Evolutionary conservation across 1,284 basidiomycete genomes (phyloP), one percentile per base, ranked within the genome.

Genomic region (Earliella scabrosa): DNA sequence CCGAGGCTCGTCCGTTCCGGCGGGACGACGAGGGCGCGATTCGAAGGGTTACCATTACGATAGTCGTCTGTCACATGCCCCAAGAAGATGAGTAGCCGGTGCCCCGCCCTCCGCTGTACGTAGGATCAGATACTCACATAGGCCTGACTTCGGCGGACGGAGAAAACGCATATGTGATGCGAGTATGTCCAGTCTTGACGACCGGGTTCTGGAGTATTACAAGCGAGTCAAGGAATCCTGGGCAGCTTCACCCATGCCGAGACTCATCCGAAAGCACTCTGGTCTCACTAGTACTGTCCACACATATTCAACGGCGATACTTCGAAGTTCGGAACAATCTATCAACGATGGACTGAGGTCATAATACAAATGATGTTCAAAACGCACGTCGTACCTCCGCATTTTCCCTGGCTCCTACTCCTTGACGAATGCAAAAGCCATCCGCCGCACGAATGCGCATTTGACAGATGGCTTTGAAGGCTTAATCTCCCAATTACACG

Each of bases 1-100:
- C 60, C 60, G 60, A 62, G 34, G 49, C 56, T 57, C 49, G 41
- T 18, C 60, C 60, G 60, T 45, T 18, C 54, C 54, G 56, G 50
- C 43, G 50, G 53, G 32, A 26, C 26, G 26, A 36, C 36, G 27
- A 21, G 41, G 41, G 45, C 32, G 34, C 41, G 23, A 29, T 36
- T 32, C 16, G 14, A 31, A 39, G 18, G 32, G 39, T n/a, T 24
- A n/a, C 32, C 9, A 32, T 24, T 51, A 54, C 36, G 20, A 31
- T 18, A n/a, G 10, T 10, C n/a, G 18, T 20, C 26, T 13, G 50
- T 62, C 60, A 62, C 57, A 59, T 59, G 57, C 16, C 35, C 29
- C 3, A 26, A 31, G 34, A 24, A 58, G 39, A 32, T 50, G 29
- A 26, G n/a, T 29, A n/a, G 21, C 20, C 34, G 24, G 41, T 10